Percentiles rank a stretch among this genome's conserved stretches.
These are phyloP conservation scores for Berkeleyomyces basicola DNA, from an alignment of 2,329 filamentous ascomycete genomes.

Conservation along the genomic window DNA sequence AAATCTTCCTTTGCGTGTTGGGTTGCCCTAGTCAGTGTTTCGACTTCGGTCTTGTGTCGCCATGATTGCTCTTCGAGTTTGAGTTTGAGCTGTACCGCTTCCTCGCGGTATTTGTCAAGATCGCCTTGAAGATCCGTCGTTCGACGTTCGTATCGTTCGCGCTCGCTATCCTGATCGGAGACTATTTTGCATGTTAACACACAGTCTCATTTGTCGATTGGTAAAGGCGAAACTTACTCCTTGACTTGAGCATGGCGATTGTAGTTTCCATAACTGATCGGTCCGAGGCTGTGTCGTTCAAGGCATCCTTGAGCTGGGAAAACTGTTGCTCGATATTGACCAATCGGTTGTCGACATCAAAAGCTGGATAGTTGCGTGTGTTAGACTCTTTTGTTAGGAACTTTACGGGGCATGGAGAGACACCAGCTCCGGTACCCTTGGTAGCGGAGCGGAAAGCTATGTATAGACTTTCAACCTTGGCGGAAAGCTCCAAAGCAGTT, in stretches of 20 bases:
- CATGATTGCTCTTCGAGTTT: conserved; percentile 23
- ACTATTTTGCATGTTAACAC: conserved; percentile 21
- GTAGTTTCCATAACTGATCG: conserved; percentile 57
- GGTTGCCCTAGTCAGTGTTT: conserved; percentile 36
- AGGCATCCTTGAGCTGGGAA: conserved; percentile 51
- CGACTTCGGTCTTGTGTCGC: conserved; percentile 33
- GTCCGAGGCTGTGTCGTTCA: conserved; percentile 52
- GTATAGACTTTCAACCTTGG: conserved; percentile 3
- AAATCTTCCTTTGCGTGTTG: conserved; percentile 40
- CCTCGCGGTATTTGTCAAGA: conserved; percentile 25
- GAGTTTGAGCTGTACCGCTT: conserved; percentile 36
- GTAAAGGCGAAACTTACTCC: conserved; percentile 39
- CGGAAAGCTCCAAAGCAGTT: neutral
- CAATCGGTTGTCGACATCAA: conserved; percentile 64
- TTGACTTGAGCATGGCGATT: conserved; percentile 54
- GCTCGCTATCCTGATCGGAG: conserved; percentile 31
- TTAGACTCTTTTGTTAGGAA: conserved; percentile 60
- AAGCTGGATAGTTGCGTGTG: conserved; percentile 45
- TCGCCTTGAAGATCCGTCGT: conserved; percentile 44
- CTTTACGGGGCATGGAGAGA: conserved; percentile 15
- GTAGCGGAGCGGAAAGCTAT: conserved; percentile 16
- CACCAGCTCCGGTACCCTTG: neutral
- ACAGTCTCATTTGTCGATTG: neutral
- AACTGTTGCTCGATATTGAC: conserved; percentile 63
- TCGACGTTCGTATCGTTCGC: conserved; percentile 30